These are phyloP conservation scores for Mucor racemosus DNA, from an alignment of 371 early-diverging fungal species.

Conservation along the genomic window DNA sequence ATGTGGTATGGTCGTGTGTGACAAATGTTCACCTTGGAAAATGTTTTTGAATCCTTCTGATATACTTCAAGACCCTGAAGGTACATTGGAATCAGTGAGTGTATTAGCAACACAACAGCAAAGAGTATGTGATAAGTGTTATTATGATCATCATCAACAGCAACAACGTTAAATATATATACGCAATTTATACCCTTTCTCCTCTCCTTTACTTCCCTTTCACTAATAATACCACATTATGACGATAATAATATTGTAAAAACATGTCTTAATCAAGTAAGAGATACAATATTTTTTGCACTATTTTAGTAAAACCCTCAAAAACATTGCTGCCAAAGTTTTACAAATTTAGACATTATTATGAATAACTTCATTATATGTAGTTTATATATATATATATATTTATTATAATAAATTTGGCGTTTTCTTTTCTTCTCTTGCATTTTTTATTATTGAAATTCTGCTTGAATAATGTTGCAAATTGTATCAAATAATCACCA, in stretches of 20 bases:
- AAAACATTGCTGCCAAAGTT: conserved; percentile 13
- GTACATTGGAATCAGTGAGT: conserved; percentile 25
- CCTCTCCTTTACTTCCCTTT: background rate
- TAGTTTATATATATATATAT: conserved; percentile 5
- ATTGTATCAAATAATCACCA: background rate
- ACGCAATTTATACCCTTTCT: conserved; percentile 4
- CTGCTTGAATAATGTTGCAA: background rate
- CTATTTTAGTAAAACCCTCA: no score
- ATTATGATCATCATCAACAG: conserved; percentile 13
- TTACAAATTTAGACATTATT: conserved; percentile 20
- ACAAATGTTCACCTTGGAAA: conserved; percentile 63
- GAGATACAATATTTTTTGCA: background rate
- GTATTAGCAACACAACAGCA: conserved; percentile 42
- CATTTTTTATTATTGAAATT: background rate
- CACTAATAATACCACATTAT: background rate
- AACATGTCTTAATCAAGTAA: conserved; percentile 2
- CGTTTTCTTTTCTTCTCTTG: background rate
- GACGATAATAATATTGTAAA: background rate
- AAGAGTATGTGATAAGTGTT: conserved; percentile 57
- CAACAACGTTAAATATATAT: background rate
- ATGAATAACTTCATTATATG: conserved; percentile 1
- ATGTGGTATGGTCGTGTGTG: conserved; percentile 79
- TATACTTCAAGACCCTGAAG: conserved; percentile 51
- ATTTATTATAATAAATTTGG: background rate
- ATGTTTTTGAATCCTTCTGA: conserved; percentile 48